These are phyloP conservation scores for Solanum stenotomum DNA, from an alignment of 257 asterid genomes.

Conservation along the genomic window DNA sequence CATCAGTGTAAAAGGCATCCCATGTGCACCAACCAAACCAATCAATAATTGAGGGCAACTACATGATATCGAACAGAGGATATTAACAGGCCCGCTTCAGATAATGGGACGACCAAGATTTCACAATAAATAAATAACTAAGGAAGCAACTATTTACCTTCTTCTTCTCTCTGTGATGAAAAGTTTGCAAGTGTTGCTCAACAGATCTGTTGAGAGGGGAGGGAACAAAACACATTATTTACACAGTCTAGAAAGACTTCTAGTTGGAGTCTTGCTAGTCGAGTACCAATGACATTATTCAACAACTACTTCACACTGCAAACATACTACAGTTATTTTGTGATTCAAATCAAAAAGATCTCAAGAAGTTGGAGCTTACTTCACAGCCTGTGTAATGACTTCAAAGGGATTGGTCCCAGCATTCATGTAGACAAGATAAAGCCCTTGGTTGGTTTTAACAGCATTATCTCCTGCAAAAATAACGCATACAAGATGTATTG, in stretches of 20 bases:
- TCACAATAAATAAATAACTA: background rate
- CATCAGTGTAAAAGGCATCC: slow-evolving; percentile 99
- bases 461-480: slow-evolving; percentile 72
- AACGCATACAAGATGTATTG: slow-evolving; percentile 14
- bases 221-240: background rate
- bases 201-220: slow-evolving; percentile 49
- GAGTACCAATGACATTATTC: background rate
- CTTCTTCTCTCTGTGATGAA: slow-evolving; percentile 82
- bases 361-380: slow-evolving; percentile 37
- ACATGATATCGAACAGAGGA: slow-evolving; percentile 2
- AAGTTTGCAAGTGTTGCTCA: slow-evolving; percentile 84
- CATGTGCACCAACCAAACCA: slow-evolving; percentile 99
- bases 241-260: background rate
- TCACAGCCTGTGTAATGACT: slow-evolving; percentile 86
- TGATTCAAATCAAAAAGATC: background rate
- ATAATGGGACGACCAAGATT: background rate
- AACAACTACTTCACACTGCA: background rate
- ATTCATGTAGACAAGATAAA: slow-evolving; percentile 75
- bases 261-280: background rate
- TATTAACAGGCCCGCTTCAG: background rate
- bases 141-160: slow-evolving; percentile 30
- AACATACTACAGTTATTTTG: background rate
- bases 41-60: slow-evolving; percentile 81
- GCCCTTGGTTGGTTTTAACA: slow-evolving; percentile 88
- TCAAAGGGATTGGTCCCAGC: slow-evolving; percentile 91